phyloP scores from a whole-genome alignment of 169 alveolate genomes.

The Eimeria necatrix region DNA sequence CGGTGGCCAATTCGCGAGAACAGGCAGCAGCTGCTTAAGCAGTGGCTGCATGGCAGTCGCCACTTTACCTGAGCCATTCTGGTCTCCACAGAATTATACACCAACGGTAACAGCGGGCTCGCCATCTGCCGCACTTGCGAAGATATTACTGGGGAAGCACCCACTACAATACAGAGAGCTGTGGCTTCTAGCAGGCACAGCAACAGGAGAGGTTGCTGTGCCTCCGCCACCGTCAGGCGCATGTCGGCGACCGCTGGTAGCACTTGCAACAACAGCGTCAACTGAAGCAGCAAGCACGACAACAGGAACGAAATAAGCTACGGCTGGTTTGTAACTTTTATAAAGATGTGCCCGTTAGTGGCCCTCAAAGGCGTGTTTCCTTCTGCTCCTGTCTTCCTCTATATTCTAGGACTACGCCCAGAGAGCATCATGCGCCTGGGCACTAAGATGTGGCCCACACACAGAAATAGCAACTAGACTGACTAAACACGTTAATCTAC shows the following conservation, averaged over 20 bases:
- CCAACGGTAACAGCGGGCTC: slow-evolving; percentile 21
- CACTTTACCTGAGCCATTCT: slow-evolving; percentile 23
- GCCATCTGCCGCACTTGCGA: slow-evolving; percentile 54
- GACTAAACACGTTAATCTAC: too few relatives aligned
- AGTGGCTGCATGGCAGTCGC: background rate
- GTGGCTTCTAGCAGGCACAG: slow-evolving; percentile 35
- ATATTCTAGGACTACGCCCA: too few relatives aligned
- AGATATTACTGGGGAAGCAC: slow-evolving; percentile 25
- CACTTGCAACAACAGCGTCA: slow-evolving; percentile 25
- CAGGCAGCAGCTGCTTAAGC: slow-evolving; percentile 7
- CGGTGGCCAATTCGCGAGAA: background rate
- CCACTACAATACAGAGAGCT: slow-evolving; percentile 35
- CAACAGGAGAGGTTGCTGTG: slow-evolving; percentile 60
- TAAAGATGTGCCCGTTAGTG: too few relatives aligned
- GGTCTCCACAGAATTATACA: slow-evolving; percentile 24
- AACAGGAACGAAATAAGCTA: background rate
- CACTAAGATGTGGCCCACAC: too few relatives aligned
- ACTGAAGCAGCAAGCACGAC: slow-evolving; percentile 29
- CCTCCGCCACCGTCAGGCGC: slow-evolving; percentile 48
- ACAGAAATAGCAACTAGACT: too few relatives aligned
- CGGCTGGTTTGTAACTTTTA: too few relatives aligned
- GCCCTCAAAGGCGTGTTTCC: too few relatives aligned
- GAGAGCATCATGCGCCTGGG: too few relatives aligned
- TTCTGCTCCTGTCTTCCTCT: too few relatives aligned
- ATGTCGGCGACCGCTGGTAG: slow-evolving; percentile 54